A percentile compares a stretch with the other conserved stretches of the same genome.
Conservation (phyloP, 331 rosid species). For the Quercus lobata region DNA sequence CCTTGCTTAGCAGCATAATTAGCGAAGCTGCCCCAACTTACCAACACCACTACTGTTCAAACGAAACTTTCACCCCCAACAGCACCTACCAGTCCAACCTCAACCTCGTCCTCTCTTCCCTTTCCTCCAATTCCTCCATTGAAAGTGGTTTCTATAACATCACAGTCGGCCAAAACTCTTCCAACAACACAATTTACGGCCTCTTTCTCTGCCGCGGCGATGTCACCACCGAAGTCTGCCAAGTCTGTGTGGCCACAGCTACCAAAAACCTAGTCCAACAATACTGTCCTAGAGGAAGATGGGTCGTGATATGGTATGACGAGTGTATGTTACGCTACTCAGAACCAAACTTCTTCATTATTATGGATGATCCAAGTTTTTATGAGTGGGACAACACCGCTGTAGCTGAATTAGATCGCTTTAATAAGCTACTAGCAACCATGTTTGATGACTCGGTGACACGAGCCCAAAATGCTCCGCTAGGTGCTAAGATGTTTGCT, state of each 20-base stretch:
- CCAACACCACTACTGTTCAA: constrained; percentile 15
- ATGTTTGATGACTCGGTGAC: constrained; percentile 13
- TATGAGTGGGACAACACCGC: background rate
- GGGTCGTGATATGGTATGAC: constrained; percentile 46
- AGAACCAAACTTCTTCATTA: too few relatives aligned
- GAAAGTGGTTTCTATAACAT: constrained; percentile 27
- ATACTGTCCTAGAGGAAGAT: constrained; percentile 23
- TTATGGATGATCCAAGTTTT: too few relatives aligned
- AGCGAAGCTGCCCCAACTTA: constrained; percentile 12
- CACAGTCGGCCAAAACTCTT: background rate
- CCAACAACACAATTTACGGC: constrained; percentile 22
- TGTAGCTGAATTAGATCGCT: background rate
- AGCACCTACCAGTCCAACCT: constrained; percentile 35
- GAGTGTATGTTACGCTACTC: constrained; percentile 46
- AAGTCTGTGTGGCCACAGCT: constrained; percentile 28
- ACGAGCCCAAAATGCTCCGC: constrained; percentile 3
- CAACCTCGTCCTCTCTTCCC: constrained; percentile 29
- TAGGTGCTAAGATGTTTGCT: constrained; percentile 21
- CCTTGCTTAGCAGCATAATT: background rate
- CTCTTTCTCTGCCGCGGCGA: constrained; percentile 66
- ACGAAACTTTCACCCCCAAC: constrained; percentile 15
- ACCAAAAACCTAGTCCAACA: background rate
- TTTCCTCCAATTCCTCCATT: constrained; percentile 21
- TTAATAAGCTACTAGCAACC: background rate
- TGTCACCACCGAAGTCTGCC: constrained; percentile 20